Conservation (phyloP, 768 basidiomycete genomes). For the Hirschioporus abietinus region DNA sequence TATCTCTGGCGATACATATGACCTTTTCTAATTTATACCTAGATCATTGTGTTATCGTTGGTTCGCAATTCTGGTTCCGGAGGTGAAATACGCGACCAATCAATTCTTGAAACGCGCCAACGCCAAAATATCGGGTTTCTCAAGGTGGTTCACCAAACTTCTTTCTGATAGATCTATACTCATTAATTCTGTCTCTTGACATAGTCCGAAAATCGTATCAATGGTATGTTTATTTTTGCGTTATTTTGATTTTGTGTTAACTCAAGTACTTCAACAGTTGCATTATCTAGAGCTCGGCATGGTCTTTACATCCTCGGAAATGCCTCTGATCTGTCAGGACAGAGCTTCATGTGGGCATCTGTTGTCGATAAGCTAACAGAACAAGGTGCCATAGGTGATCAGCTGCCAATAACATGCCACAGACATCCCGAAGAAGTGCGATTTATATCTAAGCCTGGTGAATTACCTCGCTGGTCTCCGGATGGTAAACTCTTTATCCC, state of each 20-base stretch:
- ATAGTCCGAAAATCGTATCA: conserved; percentile 52
- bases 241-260: conserved; percentile 8
- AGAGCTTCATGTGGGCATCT: conserved; percentile 51
- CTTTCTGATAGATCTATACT: too few relatives aligned
- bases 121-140: conserved; percentile 59
- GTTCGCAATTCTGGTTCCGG: conserved; percentile 63
- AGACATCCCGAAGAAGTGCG: conserved; percentile 43
- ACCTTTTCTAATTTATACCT: conserved; percentile 4
- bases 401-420: conserved; percentile 52
- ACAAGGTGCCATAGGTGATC: conserved; percentile 41
- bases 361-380: conserved; percentile 54
- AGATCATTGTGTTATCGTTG: conserved; percentile 69
- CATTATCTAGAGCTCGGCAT: conserved; percentile 67
- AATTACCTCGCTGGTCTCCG: conserved; percentile 45
- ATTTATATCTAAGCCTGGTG: conserved; percentile 44
- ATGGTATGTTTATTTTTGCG: conserved; percentile 29
- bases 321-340: conserved; percentile 43
- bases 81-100: conserved; percentile 28
- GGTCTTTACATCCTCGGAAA: conserved; percentile 74
- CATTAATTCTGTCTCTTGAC: too few relatives aligned
- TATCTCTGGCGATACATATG: background rate
- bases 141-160: conserved; percentile 38
- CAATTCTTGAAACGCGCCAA: conserved; percentile 4
- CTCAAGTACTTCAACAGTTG: conserved; percentile 44
- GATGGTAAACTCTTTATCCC: conserved; percentile 37